These are phyloP conservation scores for Venturiaceae sp. DNA, from an alignment of 2,329 filamentous ascomycete genomes.

Conservation along the genomic window DNA sequence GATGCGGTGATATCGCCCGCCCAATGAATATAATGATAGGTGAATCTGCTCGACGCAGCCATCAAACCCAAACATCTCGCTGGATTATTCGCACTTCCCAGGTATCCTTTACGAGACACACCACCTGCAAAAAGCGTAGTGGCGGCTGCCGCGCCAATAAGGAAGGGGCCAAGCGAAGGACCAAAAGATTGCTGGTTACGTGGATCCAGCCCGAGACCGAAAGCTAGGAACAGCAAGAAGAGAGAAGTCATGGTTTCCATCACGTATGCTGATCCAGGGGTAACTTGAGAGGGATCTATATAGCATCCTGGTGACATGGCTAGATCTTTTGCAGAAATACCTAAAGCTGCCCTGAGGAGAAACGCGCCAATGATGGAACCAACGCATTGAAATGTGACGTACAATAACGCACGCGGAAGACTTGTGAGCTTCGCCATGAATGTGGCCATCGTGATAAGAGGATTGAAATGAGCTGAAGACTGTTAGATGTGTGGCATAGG, in stretches of 20 bases:
- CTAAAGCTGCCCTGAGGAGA: conserved; percentile 5
- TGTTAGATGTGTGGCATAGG: no score
- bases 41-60: conserved; percentile 2
- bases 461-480: conserved; percentile 5
- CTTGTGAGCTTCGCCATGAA: conserved; percentile 7
- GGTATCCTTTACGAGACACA: not conserved
- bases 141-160: not conserved
- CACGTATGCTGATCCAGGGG: not conserved
- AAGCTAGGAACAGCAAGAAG: not conserved
- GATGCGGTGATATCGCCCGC: not conserved
- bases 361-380: conserved; percentile 5
- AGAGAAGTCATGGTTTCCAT: not conserved
- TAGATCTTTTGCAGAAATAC: not conserved
- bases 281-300: not conserved
- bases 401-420: conserved; percentile 5
- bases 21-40: conserved; percentile 11
- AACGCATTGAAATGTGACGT: conserved; percentile 7
- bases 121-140: not conserved
- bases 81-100: not conserved
- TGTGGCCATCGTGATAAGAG: conserved; percentile 8
- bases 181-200: not conserved
- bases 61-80: not conserved
- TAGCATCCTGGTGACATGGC: conserved; percentile 1
- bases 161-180: not conserved
- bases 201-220: not conserved